Evolutionary conservation across 306 rosid genomes (phyloP).

Genomic region (Malus sieversii): DNA sequence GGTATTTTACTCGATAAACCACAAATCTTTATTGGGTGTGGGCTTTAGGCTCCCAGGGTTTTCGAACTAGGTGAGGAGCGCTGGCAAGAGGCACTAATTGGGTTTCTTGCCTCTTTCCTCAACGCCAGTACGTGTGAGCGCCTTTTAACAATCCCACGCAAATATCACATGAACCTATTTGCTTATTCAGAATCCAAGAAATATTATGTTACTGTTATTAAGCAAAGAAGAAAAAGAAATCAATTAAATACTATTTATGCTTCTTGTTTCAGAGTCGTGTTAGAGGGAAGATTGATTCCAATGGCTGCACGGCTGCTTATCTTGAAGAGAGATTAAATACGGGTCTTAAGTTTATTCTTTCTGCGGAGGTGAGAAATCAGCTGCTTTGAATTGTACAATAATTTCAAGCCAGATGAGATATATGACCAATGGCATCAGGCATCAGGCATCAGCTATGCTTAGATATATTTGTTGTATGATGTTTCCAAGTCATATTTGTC

Average conservation of each 20-base stretch:
- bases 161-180: not conserved
- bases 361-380: slow-evolving; percentile 43
- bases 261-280: slow-evolving; percentile 50
- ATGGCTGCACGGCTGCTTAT: slow-evolving; percentile 54
- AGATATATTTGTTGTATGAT: too few species aligned
- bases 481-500: too few species aligned
- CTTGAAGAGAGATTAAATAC: slow-evolving; percentile 73
- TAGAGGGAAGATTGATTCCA: slow-evolving; percentile 82
- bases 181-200: not conserved
- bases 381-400: not conserved
- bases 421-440: not conserved
- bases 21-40: too few species aligned
- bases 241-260: not conserved
- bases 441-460: not conserved
- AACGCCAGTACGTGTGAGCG: not conserved
- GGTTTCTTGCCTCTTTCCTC: not conserved
- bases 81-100: not conserved
- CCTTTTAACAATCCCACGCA: too few species aligned
- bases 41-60: too few species aligned
- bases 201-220: not conserved
- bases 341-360: slow-evolving; percentile 58
- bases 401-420: not conserved
- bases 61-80: too few species aligned
- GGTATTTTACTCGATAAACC: too few species aligned
- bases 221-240: too few species aligned